Evolutionary conservation across 371 early-diverging fungal genomes (phyloP).

Genomic region (Apophysomyces sp.): DNA sequence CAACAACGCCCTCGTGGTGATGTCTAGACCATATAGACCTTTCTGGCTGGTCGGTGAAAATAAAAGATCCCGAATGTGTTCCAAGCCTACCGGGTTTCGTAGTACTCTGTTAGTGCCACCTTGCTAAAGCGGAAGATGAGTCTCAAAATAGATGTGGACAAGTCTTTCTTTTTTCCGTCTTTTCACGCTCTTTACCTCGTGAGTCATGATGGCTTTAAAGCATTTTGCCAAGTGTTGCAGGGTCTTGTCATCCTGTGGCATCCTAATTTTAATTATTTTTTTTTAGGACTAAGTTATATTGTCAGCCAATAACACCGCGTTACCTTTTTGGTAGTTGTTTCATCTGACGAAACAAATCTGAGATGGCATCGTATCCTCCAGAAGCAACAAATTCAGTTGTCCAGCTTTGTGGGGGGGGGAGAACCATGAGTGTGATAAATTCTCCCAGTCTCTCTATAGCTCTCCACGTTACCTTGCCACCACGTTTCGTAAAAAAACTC

Average conservation of each 20-base stretch:
- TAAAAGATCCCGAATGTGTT: slow-evolving; percentile 46
- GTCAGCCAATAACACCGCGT: background rate
- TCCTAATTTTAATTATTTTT: slow-evolving; percentile 9
- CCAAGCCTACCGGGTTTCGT: slow-evolving; percentile 31
- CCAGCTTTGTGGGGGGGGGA: slow-evolving; percentile 38
- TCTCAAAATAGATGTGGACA: background rate
- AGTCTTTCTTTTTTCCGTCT: background rate
- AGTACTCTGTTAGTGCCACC: slow-evolving; percentile 40
- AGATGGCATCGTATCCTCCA: slow-evolving; percentile 45
- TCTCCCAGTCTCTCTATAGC: background rate
- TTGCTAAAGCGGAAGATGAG: slow-evolving; percentile 6
- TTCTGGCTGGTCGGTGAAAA: slow-evolving; percentile 42
- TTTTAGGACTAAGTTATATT: background rate
- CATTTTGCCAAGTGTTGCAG: slow-evolving; percentile 45
- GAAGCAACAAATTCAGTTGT: slow-evolving; percentile 44
- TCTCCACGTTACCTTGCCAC: slow-evolving; percentile 27
- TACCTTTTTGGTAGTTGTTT: slow-evolving; percentile 42
- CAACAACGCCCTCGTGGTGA: slow-evolving; percentile 35
- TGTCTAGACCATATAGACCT: slow-evolving; percentile 36
- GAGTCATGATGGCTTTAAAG: slow-evolving; percentile 48
- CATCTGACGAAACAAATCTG: slow-evolving; percentile 39
- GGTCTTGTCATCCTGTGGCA: slow-evolving; percentile 34
- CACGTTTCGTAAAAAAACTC: slow-evolving; percentile 43
- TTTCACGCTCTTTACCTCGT: slow-evolving; percentile 24
- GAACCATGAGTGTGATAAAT: background rate